Evolutionary conservation across 2,329 filamentous ascomycete genomes (phyloP).

Genomic region (Diaporthe ilicicola): DNA sequence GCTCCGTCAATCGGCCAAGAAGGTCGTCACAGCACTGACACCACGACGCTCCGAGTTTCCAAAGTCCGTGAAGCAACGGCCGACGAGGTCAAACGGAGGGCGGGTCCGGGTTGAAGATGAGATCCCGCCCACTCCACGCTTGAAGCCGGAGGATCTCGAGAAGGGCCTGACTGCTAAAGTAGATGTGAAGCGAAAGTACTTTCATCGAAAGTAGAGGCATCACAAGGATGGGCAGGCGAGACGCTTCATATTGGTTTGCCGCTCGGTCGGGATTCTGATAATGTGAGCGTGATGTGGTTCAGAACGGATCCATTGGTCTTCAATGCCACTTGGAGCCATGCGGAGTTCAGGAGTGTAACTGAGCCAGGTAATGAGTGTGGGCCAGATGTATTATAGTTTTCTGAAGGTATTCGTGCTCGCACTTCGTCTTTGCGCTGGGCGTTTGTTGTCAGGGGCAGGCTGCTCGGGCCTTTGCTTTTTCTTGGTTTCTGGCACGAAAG

Average conservation of each 20-base stretch:
- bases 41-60: conserved; percentile 69
- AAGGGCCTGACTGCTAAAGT: conserved; percentile 57
- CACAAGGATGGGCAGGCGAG: not conserved
- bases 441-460: conserved; percentile 45
- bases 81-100: conserved; percentile 43
- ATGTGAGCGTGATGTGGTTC: not conserved
- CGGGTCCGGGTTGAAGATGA: conserved; percentile 60
- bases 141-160: conserved; percentile 65
- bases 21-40: conserved; percentile 69
- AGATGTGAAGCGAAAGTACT: conserved; percentile 47
- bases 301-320: not conserved
- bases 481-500: conserved; percentile 72
- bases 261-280: not conserved
- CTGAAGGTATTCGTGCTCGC: conserved; percentile 81
- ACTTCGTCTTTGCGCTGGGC: conserved; percentile 65
- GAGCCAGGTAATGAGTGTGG: conserved; percentile 1
- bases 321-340: not conserved
- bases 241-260: not conserved
- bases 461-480: conserved; percentile 57
- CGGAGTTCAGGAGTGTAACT: conserved; percentile 1
- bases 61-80: conserved; percentile 59
- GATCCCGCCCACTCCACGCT: conserved; percentile 66
- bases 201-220: conserved; percentile 43
- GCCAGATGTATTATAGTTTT: conserved; percentile 58
- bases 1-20: conserved; percentile 72